Percentiles rank a stretch among this genome's conserved stretches.
These are phyloP conservation scores for Thelonectria rubi DNA, from an alignment of 2,329 filamentous ascomycete species.

Conservation along the genomic window DNA sequence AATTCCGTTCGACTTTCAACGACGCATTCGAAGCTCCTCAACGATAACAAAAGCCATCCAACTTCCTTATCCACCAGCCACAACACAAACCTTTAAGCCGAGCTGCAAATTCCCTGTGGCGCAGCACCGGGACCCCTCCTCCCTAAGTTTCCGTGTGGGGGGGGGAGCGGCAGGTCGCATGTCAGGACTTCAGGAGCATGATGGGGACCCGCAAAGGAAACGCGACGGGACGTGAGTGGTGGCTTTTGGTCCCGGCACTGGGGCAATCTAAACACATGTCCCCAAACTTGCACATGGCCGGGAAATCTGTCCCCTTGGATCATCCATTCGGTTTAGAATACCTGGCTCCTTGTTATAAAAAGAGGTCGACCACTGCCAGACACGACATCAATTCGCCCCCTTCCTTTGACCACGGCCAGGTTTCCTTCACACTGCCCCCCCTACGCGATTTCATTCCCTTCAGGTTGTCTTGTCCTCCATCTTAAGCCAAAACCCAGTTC, in stretches of 20 bases:
- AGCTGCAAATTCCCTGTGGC: conserved; percentile 6
- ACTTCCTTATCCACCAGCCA: conserved; percentile 23
- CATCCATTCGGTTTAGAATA: conserved; percentile 27
- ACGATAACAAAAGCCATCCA: conserved; percentile 1
- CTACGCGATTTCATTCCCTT: background rate
- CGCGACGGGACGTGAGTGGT: conserved; percentile 18
- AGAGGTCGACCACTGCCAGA: background rate
- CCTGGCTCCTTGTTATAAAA: conserved; percentile 30
- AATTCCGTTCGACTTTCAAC: background rate
- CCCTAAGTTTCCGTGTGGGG: conserved; percentile 5
- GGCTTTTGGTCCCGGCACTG: conserved; percentile 3
- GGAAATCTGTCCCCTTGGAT: conserved; percentile 43
- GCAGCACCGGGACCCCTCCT: conserved; percentile 12
- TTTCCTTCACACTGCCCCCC: background rate
- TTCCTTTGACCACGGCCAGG: background rate
- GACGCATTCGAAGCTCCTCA: background rate
- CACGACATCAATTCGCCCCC: background rate
- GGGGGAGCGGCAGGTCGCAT: too few relatives aligned
- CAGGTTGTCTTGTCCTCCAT: background rate
- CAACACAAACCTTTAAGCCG: background rate
- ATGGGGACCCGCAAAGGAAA: background rate
- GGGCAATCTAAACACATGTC: conserved; percentile 44
- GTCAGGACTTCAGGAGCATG: background rate
- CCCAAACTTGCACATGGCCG: conserved; percentile 37
- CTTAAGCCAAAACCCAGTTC: background rate